Evolutionary conservation across 1,284 basidiomycete genomes (phyloP).

Genomic region (Ganoderma lingzhi): DNA sequence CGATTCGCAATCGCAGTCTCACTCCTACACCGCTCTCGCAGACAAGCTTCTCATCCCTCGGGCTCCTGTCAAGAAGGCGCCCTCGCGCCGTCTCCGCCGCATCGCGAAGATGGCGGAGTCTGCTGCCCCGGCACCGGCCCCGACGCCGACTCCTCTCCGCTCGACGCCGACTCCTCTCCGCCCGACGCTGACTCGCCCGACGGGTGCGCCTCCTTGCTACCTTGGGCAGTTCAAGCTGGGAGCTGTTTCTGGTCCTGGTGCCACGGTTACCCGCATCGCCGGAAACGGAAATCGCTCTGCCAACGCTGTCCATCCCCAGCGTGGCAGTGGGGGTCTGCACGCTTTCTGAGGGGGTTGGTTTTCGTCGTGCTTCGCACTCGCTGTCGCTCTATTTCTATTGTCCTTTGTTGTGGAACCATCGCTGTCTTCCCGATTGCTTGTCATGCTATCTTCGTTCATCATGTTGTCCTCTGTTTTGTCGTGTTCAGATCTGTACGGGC

Average conservation of each 20-base stretch:
- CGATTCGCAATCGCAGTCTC: neutral
- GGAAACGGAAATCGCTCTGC: too few relatives aligned
- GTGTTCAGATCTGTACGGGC: neutral
- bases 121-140: neutral
- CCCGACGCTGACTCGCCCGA: too few relatives aligned
- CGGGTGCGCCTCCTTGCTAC: neutral
- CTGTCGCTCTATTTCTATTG: too few relatives aligned
- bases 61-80: neutral
- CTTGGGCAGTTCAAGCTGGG: neutral
- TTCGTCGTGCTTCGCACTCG: neutral
- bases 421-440: neutral
- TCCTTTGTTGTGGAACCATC: neutral
- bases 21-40: neutral
- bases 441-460: constrained; percentile 1
- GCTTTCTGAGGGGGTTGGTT: neutral
- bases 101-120: neutral
- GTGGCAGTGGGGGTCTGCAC: neutral
- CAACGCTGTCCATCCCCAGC: neutral
- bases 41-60: neutral
- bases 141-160: too few relatives aligned
- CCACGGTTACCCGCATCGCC: neutral
- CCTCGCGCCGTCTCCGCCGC: neutral
- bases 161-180: too few relatives aligned
- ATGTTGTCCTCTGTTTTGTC: neutral
- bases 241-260: neutral